Evolutionary conservation across 164 flowering plant species (phyloP), one percentile per base, ranked within the genome.

Genomic region (Umbilicus rupestris): DNA sequence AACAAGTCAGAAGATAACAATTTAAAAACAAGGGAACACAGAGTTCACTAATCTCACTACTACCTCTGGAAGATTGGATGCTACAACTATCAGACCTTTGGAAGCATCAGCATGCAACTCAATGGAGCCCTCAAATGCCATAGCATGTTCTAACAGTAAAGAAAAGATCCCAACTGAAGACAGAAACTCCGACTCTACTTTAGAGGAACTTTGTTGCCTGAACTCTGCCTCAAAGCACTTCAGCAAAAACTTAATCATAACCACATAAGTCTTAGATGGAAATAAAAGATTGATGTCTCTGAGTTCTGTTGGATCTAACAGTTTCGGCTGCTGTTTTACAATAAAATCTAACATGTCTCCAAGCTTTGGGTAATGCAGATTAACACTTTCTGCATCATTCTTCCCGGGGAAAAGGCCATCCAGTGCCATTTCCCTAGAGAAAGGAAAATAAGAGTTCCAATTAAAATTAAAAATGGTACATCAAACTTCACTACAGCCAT

Each of bases 91-190:
- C 68, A 94, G 74, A 35, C 87, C 85, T 74, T 86, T 91, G 68
- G 95, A 81, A 64, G 96, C 92, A 70, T 73, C 79, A 64, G 94
- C 84, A 84, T 94, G 99, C 83, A 94, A 78, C 79, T 94, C 96
- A 72, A 76, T 81, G 72, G 99, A 89, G 35, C 96, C 99, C 76
- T 91, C 96, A 80, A 72, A 81, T 69, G 85, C 84, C 96, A 94
- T 82, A 44, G 94, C 93, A 89, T 91, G 96, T 73, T 94, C 99
- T 64, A 94, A 74, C 46, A 94, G 75, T 33, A 76, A 77, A 79
- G 87, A 94, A 77, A 91, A 55, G 31, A 60, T 79, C 70, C 79
- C 82, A n/a, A 81, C 84, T 16, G 93, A 81, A 64, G 80, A 77
- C 55, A 55, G 66, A 73, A 79, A 73, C 30, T 76, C 85, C 58